A percentile compares a stretch with the other conserved stretches of the same genome.
phyloP scores from a whole-genome alignment of 2,329 filamentous ascomycete species.

The Paecilomyces sp. region DNA sequence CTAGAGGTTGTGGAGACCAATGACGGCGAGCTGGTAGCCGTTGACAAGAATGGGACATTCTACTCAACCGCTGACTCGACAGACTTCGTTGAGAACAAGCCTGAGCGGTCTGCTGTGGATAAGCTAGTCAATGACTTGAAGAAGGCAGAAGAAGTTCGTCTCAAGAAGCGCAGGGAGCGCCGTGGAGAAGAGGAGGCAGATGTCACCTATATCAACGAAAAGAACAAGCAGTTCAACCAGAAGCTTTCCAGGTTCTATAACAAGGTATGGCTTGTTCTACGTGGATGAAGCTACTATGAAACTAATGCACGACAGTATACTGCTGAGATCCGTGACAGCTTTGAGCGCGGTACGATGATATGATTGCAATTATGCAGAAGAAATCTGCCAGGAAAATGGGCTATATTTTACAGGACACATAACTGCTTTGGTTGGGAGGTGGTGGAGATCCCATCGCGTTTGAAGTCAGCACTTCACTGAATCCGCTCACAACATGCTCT shows the following conservation, averaged over 20 bases:
- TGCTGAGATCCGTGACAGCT: slow-evolving; percentile 90
- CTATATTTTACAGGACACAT: background rate
- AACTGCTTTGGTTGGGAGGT: background rate
- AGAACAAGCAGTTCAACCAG: slow-evolving; percentile 99
- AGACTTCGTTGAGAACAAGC: slow-evolving; percentile 75
- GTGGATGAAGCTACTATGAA: slow-evolving; percentile 9
- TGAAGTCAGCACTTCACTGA: background rate
- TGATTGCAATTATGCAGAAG: slow-evolving; percentile 37
- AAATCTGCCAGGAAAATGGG: background rate
- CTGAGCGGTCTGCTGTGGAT: slow-evolving; percentile 80
- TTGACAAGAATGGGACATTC: slow-evolving; percentile 85
- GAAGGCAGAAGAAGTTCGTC: slow-evolving; percentile 76
- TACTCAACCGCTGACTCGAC: slow-evolving; percentile 83
- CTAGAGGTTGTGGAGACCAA: slow-evolving; percentile 95
- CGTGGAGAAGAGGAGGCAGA: slow-evolving; percentile 79
- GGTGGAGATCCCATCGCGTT: background rate
- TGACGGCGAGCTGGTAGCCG: slow-evolving; percentile 84
- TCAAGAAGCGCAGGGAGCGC: slow-evolving; percentile 81
- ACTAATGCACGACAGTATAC: slow-evolving; percentile 57
- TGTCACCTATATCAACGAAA: slow-evolving; percentile 98
- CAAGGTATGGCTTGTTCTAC: slow-evolving; percentile 49
- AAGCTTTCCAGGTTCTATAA: slow-evolving; percentile 95
- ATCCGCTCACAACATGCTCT: slow-evolving; percentile 66
- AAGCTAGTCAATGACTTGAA: slow-evolving; percentile 76
- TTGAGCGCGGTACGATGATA: slow-evolving; percentile 95